phyloP scores from a whole-genome alignment of 352 stramenopile species.

The Pythium dissimile region DNA sequence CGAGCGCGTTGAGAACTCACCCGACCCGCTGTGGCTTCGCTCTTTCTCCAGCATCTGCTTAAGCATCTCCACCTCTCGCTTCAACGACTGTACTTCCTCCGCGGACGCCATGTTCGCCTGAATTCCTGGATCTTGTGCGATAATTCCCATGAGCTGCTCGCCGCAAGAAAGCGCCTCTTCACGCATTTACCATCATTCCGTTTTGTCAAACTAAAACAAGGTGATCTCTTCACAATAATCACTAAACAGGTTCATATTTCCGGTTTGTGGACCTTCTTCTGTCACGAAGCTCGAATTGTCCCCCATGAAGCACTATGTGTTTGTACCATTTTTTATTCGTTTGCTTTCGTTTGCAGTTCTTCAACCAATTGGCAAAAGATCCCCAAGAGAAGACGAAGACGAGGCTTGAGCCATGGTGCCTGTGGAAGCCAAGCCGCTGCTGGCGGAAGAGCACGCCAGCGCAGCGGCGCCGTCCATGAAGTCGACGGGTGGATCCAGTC shows the following conservation, averaged over 20 bases:
- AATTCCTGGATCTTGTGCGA: no score
- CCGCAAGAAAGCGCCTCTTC: slow-evolving; percentile 14
- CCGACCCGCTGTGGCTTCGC: slow-evolving; percentile 19
- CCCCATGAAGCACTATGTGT: not conserved
- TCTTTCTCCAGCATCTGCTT: slow-evolving; percentile 40
- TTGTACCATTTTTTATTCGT: not conserved
- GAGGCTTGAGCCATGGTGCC: slow-evolving; percentile 17
- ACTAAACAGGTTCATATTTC: not conserved
- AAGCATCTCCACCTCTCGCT: slow-evolving; percentile 50
- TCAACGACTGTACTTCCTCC: slow-evolving; percentile 49
- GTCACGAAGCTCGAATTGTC: not conserved
- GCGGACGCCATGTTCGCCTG: slow-evolving; percentile 16
- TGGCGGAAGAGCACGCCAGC: slow-evolving; percentile 30
- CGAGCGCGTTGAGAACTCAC: not conserved
- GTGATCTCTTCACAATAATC: not conserved
- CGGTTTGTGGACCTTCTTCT: slow-evolving; percentile 2
- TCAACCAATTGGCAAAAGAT: no score
- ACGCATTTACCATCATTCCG: slow-evolving; percentile 16
- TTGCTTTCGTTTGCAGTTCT: not conserved
- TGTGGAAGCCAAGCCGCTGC: slow-evolving; percentile 36
- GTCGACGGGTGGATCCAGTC: not conserved
- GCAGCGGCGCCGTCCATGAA: not conserved
- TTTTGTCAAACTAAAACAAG: not conserved
- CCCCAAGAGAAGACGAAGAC: no score
- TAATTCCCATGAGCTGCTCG: not conserved